phyloP scores from a whole-genome alignment of 768 basidiomycete species.

The Tricholoma sp. region DNA sequence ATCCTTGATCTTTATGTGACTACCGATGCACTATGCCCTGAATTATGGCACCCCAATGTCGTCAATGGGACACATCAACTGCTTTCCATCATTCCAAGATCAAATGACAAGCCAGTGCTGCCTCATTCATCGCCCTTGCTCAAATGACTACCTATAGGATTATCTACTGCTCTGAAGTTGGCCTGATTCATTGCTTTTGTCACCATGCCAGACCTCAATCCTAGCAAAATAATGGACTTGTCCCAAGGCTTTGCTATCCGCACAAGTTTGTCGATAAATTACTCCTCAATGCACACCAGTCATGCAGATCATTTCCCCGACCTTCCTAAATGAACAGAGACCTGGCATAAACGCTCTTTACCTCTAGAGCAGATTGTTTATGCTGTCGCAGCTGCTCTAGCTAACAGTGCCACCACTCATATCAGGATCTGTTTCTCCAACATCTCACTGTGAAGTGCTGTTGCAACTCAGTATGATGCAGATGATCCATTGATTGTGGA shows the following conservation, averaged over 20 bases:
- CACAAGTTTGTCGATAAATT: conserved; percentile 48
- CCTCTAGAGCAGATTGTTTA: conserved; percentile 46
- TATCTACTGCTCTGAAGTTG: conserved; percentile 52
- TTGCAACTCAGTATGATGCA: conserved; percentile 61
- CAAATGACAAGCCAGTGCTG: conserved; percentile 4
- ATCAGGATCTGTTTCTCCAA: conserved; percentile 42
- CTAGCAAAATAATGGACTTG: conserved; percentile 55
- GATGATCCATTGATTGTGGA: conserved; percentile 60
- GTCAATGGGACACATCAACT: conserved; percentile 50
- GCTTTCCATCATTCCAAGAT: conserved; percentile 32
- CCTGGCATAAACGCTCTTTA: conserved; percentile 48
- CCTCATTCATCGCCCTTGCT: conserved; percentile 22
- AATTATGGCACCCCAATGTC: conserved; percentile 63
- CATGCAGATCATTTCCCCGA: conserved; percentile 34
- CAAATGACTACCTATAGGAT: conserved; percentile 47
- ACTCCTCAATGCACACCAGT: conserved; percentile 43
- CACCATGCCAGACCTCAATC: conserved; percentile 79
- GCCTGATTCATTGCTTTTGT: conserved; percentile 60
- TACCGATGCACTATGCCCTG: conserved; percentile 54
- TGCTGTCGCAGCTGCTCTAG: conserved; percentile 35
- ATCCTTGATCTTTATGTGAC: conserved; percentile 43
- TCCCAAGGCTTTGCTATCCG: conserved; percentile 65
- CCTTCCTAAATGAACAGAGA: conserved; percentile 32
- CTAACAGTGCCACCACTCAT: conserved; percentile 35
- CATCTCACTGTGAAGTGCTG: conserved; percentile 51